Percentiles rank a stretch among this genome's conserved stretches.
Evolutionary conservation across 2,329 filamentous ascomycete species (phyloP).

Genomic region (Monilinia fructicola): DNA sequence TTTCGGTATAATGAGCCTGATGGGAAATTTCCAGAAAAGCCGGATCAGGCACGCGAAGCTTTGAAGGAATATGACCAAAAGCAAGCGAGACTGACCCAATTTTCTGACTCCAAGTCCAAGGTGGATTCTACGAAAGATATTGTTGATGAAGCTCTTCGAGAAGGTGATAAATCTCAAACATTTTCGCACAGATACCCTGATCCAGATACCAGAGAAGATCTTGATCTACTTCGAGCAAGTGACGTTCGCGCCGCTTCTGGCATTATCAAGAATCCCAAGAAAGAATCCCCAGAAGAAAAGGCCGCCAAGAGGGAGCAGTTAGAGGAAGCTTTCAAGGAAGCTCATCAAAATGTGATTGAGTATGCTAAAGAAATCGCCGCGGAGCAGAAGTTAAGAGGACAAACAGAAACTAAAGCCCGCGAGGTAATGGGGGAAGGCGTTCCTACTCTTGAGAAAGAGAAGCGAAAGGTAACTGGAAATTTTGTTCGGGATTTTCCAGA

Average conservation of each 20-base stretch:
- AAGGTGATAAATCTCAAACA: neutral
- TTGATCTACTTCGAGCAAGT: constrained; percentile 33
- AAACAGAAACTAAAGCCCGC: neutral
- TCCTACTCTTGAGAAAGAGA: neutral
- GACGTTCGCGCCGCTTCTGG: constrained; percentile 35
- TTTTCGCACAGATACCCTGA: neutral
- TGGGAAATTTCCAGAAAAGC: constrained; percentile 29
- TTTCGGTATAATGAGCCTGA: constrained; percentile 34
- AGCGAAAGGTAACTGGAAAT: constrained; percentile 47
- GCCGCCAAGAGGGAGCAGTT: constrained; percentile 33
- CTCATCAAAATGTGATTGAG: constrained; percentile 11
- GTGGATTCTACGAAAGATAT: neutral
- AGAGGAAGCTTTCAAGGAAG: constrained; percentile 33
- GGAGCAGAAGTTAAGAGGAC: neutral
- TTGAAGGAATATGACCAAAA: constrained; percentile 35
- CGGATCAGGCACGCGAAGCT: constrained; percentile 40
- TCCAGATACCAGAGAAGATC: constrained; percentile 26
- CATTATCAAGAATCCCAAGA: constrained; percentile 24
- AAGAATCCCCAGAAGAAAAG: constrained; percentile 34
- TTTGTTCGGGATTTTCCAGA: constrained; percentile 54
- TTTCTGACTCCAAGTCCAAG: constrained; percentile 22
- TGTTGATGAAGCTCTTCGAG: neutral
- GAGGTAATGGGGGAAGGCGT: neutral
- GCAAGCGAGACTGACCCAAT: neutral
- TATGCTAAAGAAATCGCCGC: constrained; percentile 24